Evolutionary conservation across 2,329 filamentous ascomycete genomes (phyloP).

Genomic region (Tricladium varicosporioides): DNA sequence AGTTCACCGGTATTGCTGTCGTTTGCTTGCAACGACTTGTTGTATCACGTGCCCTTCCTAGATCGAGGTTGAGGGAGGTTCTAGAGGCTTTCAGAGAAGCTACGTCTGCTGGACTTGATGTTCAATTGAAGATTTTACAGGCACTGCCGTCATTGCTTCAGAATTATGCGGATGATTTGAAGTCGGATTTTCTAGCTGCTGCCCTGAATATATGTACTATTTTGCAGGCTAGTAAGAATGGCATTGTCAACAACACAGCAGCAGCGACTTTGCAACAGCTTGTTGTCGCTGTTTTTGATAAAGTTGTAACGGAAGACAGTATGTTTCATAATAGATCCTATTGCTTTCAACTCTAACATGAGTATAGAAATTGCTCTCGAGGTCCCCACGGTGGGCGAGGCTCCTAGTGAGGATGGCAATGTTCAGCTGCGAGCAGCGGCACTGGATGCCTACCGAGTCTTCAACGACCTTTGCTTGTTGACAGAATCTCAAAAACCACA

Average conservation of each 20-base stretch:
- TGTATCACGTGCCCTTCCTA: constrained; percentile 75
- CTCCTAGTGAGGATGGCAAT: constrained; percentile 61
- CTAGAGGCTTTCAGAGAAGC: constrained; percentile 86
- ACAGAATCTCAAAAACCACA: constrained; percentile 81
- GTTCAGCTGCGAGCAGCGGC: constrained; percentile 72
- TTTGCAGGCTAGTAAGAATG: constrained; percentile 86
- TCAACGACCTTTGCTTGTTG: constrained; percentile 86
- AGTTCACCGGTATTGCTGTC: constrained; percentile 84
- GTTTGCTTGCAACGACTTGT: constrained; percentile 88
- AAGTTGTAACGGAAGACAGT: constrained; percentile 81
- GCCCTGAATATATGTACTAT: constrained; percentile 89
- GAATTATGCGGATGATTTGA: constrained; percentile 81
- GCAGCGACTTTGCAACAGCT: constrained; percentile 95
- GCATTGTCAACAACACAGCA: constrained; percentile 91
- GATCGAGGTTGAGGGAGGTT: constrained; percentile 77
- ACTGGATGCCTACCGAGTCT: constrained; percentile 81
- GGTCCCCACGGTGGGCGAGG: constrained; percentile 61
- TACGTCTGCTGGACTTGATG: constrained; percentile 76
- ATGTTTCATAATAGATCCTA: constrained; percentile 34
- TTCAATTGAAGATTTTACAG: constrained; percentile 94
- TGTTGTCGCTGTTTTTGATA: constrained; percentile 89
- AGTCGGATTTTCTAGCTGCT: constrained; percentile 76
- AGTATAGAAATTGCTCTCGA: constrained; percentile 41
- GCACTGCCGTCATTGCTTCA: constrained; percentile 85
- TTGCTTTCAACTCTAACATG: constrained; percentile 22